Percentiles rank a stretch among this genome's conserved stretches.
Conservation (phyloP, 2,329 filamentous ascomycete genomes). For the Calonectria multiphialidica region DNA sequence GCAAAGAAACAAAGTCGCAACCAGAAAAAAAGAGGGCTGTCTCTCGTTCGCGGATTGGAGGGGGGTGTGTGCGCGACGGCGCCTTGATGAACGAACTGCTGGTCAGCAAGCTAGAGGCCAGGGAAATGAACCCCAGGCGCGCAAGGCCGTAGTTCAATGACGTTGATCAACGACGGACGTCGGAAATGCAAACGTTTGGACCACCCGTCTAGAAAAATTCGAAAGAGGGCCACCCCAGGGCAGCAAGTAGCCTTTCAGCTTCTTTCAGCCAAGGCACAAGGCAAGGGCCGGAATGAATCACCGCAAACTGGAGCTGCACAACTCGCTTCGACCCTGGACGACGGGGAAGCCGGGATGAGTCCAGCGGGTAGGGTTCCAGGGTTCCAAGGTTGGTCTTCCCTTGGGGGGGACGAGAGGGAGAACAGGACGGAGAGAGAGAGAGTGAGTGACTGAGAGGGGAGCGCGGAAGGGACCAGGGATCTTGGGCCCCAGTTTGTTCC, state of each 20-base stretch:
- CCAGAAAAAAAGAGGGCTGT: neutral
- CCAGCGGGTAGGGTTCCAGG: slow-evolving; percentile 25
- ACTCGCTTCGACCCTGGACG: slow-evolving; percentile 40
- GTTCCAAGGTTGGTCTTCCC: slow-evolving; percentile 18
- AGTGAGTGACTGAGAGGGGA: too few relatives aligned
- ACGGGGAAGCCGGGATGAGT: slow-evolving; percentile 40
- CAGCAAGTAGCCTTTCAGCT: neutral
- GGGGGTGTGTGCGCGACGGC: neutral
- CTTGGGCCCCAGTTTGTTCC: neutral
- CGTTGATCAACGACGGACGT: slow-evolving; percentile 21
- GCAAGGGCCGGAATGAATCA: slow-evolving; percentile 25
- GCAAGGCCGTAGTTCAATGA: slow-evolving; percentile 17
- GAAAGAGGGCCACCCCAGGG: neutral
- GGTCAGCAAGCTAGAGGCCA: slow-evolving; percentile 6
- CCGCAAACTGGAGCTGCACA: slow-evolving; percentile 32
- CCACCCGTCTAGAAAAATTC: slow-evolving; percentile 19
- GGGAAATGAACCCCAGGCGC: slow-evolving; percentile 22
- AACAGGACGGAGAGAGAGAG: too few relatives aligned
- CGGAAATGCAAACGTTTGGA: slow-evolving; percentile 10
- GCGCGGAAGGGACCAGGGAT: slow-evolving; percentile 38
- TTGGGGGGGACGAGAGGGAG: slow-evolving; percentile 1
- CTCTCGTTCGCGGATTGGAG: neutral
- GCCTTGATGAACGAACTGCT: neutral
- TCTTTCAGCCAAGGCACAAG: slow-evolving; percentile 37
- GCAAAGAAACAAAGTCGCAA: slow-evolving; percentile 21